Evolutionary conservation across 2,329 filamentous ascomycete genomes (phyloP), one percentile per base, ranked within the genome.

Genomic region (Nothophaeocryptopus gaeumannii): DNA sequence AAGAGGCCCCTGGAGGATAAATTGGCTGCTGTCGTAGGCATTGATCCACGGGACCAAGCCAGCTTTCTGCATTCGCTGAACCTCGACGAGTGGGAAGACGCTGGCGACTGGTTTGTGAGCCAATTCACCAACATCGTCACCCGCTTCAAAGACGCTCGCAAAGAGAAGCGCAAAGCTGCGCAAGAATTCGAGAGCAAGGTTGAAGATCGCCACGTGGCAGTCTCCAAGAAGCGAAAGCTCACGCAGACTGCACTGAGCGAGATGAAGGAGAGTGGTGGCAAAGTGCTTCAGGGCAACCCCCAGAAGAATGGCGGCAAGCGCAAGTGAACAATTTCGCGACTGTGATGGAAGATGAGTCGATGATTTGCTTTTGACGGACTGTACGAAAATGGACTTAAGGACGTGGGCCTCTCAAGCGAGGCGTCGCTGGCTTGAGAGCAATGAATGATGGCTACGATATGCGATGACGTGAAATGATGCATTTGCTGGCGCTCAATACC

Each of bases 71-170:
- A 70, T 1, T 73, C 72, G 8, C 69, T 84, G 35, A 67, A 70
- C 1, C 72, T 82, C 12, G 65, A 72, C 3, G 74, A 83, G 54
- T 84, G 82, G 79, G 82, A 84, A 65, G 75, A 81, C 39, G 78
- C 80, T 15, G 82, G 82, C 2, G 78, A 82, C 50, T 79, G 81
- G 73, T 76, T 85, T 39, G 70, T 84, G 1, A 74, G 77, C 1
- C 72, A 74, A 42, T 83, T 84, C 58, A 70, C 70, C 40, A 66
- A 71, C 4, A 67, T 82, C 35, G 63, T 83, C 33, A 65, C 67
- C 13, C 73, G 74, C 40, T 75, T 81, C 58, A 81, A 75, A 58
- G 67, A 74, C 1, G 71, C 76, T 26, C 72, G 82, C 35, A 73
- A 74, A 52, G 72, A 76, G 35, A 78, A 81, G 61, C 73, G 82